These are phyloP conservation scores for Pythium angustatum DNA, from an alignment of 352 stramenopile species.

Conservation along the genomic window DNA sequence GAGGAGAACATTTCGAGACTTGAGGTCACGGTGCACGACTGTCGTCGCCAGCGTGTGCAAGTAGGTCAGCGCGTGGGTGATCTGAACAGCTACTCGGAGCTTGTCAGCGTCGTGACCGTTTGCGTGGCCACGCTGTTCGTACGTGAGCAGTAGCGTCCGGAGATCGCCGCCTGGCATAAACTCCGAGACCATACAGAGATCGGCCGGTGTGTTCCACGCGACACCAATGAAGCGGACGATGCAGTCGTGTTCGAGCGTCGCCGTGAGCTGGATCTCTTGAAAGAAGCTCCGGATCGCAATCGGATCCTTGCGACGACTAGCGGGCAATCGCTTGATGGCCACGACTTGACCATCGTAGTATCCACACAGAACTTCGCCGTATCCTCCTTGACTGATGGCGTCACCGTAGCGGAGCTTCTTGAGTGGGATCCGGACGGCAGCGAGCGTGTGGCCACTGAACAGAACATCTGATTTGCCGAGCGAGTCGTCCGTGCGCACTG, in stretches of 20 bases:
- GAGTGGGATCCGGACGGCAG: not conserved
- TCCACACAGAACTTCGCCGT: not conserved
- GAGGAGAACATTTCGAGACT: constrained; percentile 37
- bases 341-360: not conserved
- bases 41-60: not conserved
- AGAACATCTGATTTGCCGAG: not conserved
- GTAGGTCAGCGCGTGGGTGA: not conserved
- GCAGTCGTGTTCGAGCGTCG: constrained; percentile 2
- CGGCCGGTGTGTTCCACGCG: not conserved
- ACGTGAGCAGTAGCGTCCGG: not conserved
- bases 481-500: no score
- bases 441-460: not conserved
- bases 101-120: constrained; percentile 2
- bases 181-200: constrained; percentile 15
- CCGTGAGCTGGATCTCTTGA: not conserved
- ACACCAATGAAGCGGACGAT: constrained; percentile 8
- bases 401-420: not conserved
- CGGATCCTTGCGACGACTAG: not conserved
- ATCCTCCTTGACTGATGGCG: not conserved
- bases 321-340: not conserved
- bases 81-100: not conserved
- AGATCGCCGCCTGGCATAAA: constrained; percentile 5
- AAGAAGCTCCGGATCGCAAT: not conserved
- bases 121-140: not conserved
- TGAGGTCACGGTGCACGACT: constrained; percentile 8